Evolutionary conservation across 2,329 filamentous ascomycete species (phyloP), one percentile per base, ranked within the genome.

Genomic region (Periglandula ipomoeae): DNA sequence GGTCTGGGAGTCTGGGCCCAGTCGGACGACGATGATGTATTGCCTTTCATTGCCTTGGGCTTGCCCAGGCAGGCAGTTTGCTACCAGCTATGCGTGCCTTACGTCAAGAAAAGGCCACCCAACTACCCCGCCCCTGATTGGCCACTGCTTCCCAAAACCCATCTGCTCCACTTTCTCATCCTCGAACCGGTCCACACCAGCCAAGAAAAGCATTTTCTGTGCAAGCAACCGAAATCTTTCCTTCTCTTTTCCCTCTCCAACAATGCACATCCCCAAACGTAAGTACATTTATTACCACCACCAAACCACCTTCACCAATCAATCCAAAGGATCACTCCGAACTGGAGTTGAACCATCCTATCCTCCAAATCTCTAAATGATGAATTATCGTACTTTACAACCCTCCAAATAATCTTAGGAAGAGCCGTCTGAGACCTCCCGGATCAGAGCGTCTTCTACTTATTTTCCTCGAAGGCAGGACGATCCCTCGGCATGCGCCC

Each of bases 391-490:
- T 61, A 53, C 59, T 63, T 66, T 34, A 50, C 59, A 66, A 66
- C 66, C 67, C 67, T 60, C 53, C 55, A 58, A 57, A 52, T 55
- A 48, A 55, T 62, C 59, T 62, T 67, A 71, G 68, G 68, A 71
- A 71, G 68, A 71, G 68, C 68, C 68, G 68, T 71, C 66, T 71
- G 60, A 71, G 68, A 71, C 57, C 61, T 58, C 56, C 50, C 59
- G 56, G 57, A 47, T 46, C 30, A 45, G 50, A 49, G 20, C 20
- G 46, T 24, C 46, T 47, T 40, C 24, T 34, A 22, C 44, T 48
- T 24, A 41, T 48, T 44, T 20, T 6, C 37, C 30, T 38, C 32
- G 35, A 46, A 30, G 40, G 46, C 49, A 22, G 30, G 42, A 48
- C 41, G 39, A 37, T 46, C 52, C 56, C 50, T 55, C n/a, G 55